A percentile compares a stretch with the other conserved stretches of the same genome.
These are phyloP conservation scores for Anthracocystis walkeri DNA, from an alignment of 1,284 basidiomycete species.

Conservation along the genomic window DNA sequence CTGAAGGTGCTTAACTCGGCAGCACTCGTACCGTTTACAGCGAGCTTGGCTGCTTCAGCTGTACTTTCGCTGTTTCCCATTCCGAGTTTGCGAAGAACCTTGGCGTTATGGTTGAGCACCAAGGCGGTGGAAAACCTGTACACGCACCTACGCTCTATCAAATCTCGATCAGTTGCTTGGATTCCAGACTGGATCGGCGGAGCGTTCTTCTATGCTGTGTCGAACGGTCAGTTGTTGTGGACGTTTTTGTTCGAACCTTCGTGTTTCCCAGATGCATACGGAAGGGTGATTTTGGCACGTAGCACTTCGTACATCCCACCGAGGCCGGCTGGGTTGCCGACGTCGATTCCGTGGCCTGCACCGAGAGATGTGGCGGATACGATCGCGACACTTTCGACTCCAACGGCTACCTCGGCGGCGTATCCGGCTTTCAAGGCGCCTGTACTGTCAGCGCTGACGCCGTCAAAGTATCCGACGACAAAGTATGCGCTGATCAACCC, in stretches of 20 bases:
- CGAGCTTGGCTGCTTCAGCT: slow-evolving; percentile 26
- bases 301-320: slow-evolving; percentile 59
- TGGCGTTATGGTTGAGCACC: slow-evolving; percentile 49
- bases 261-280: slow-evolving; percentile 54
- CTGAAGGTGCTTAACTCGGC: slow-evolving; percentile 38
- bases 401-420: slow-evolving; percentile 36
- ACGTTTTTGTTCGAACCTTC: slow-evolving; percentile 59
- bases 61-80: slow-evolving; percentile 43
- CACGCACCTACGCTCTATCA: slow-evolving; percentile 25
- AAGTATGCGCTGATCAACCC: slow-evolving; percentile 57
- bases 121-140: slow-evolving; percentile 50
- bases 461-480: slow-evolving; percentile 51
- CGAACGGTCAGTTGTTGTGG: slow-evolving; percentile 62
- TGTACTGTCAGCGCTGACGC: slow-evolving; percentile 55
- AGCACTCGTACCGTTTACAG: slow-evolving; percentile 43
- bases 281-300: slow-evolving; percentile 49
- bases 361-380: slow-evolving; percentile 53
- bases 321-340: slow-evolving; percentile 52
- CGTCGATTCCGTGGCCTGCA: slow-evolving; percentile 55
- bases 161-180: slow-evolving; percentile 40
- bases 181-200: slow-evolving; percentile 58
- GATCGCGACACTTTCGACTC: slow-evolving; percentile 55
- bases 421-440: slow-evolving; percentile 63
- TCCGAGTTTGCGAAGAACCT: slow-evolving; percentile 20
- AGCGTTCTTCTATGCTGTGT: slow-evolving; percentile 57